Percentiles rank a stretch among this genome's conserved stretches.
These are phyloP conservation scores for Sordariomycetes sp. DNA, from an alignment of 2,329 filamentous ascomycete species.

Conservation along the genomic window DNA sequence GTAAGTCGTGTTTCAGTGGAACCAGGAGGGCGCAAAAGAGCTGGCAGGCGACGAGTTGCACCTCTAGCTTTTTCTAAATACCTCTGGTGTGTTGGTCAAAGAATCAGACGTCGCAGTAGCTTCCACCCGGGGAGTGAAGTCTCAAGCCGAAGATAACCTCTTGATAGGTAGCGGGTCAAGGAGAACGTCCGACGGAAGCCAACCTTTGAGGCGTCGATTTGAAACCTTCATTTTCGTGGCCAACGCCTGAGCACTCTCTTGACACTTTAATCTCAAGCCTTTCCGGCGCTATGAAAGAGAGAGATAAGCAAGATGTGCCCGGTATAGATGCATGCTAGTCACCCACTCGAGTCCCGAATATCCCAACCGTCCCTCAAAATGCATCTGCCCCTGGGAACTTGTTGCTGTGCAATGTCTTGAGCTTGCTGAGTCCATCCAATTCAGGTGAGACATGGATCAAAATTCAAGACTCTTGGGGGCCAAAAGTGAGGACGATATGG, in stretches of 20 bases:
- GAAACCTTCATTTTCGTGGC: background rate
- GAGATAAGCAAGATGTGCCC: background rate
- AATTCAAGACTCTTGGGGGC: no score
- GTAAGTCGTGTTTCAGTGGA: background rate
- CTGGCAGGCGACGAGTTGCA: background rate
- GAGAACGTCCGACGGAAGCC: background rate
- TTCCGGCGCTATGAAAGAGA: background rate
- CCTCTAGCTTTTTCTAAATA: background rate
- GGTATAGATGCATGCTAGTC: background rate
- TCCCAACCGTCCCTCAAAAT: background rate
- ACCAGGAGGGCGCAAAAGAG: background rate
- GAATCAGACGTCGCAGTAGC: no score
- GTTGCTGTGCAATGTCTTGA: background rate
- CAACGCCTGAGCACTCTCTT: background rate
- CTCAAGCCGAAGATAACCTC: no score
- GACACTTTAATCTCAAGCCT: background rate
- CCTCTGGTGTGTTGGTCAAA: no score
- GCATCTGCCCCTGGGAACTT: background rate
- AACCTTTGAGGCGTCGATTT: background rate
- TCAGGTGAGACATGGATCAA: background rate
- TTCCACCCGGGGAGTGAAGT: no score
- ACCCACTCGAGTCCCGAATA: background rate
- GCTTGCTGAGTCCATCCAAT: background rate
- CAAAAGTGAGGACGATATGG: no score
- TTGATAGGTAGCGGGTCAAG: background rate